These are phyloP conservation scores for Dactylorhiza incarnata DNA, from an alignment of 106 monocot genomes.

Conservation along the genomic window DNA sequence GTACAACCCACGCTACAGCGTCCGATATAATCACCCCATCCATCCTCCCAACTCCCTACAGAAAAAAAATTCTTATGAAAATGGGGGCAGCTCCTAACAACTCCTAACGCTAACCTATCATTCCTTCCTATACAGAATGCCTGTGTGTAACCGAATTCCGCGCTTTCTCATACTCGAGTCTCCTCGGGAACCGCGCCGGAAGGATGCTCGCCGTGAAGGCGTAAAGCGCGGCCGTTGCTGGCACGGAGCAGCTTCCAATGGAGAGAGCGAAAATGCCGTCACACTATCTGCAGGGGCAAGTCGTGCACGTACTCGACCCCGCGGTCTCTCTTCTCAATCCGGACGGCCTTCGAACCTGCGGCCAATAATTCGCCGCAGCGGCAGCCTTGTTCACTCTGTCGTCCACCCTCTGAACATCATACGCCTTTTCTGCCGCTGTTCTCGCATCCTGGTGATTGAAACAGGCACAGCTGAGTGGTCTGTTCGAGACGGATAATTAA, in stretches of 20 bases:
- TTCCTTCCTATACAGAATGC: not conserved
- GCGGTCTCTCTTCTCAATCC: conserved; percentile 30
- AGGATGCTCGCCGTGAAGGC: not conserved
- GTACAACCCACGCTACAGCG: too few species aligned
- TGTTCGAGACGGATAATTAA: not conserved
- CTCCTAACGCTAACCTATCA: not conserved
- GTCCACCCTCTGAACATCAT: conserved; percentile 44
- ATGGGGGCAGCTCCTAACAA: not conserved
- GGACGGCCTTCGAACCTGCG: conserved; percentile 53
- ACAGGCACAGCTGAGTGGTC: not conserved
- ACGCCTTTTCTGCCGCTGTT: conserved; percentile 47
- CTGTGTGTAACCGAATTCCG: not conserved
- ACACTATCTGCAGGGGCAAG: conserved; percentile 25
- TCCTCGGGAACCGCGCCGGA: too few species aligned
- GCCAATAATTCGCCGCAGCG: conserved; percentile 53
- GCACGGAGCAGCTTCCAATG: not conserved
- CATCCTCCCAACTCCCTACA: not conserved
- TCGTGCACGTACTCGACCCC: conserved; percentile 11
- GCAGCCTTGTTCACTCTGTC: conserved; percentile 61
- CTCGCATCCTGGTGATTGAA: conserved; percentile 49
- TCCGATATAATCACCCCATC: too few species aligned
- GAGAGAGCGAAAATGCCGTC: conserved; percentile 3
- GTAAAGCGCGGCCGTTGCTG: not conserved
- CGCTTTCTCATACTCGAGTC: not conserved
- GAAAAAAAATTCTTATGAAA: not conserved